These are phyloP conservation scores for Arbutus unedo DNA, from an alignment of 148 eudicot genomes.

Conservation along the genomic window DNA sequence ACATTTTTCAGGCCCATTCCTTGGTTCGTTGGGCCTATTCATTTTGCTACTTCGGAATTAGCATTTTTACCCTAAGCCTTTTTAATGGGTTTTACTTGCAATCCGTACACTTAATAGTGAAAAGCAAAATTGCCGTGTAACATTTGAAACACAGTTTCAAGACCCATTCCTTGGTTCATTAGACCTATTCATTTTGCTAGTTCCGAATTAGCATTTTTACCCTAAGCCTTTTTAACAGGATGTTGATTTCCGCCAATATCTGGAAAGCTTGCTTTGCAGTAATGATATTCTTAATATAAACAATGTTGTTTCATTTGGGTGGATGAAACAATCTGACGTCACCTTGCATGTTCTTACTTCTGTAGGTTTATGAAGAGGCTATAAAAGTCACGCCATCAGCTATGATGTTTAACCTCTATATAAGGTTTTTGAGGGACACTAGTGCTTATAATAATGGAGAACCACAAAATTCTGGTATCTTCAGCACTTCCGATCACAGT, in stretches of 20 bases:
- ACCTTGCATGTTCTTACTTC: slow-evolving; percentile 14
- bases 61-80: too few relatives aligned
- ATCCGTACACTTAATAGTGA: too few relatives aligned
- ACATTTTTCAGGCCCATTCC: too few relatives aligned
- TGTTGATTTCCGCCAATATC: neutral
- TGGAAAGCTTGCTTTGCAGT: neutral
- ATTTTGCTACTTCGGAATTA: too few relatives aligned
- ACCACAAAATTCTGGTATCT: slow-evolving; percentile 18
- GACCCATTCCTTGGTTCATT: neutral
- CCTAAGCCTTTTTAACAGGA: neutral
- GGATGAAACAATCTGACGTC: slow-evolving; percentile 4
- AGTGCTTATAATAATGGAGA: slow-evolving; percentile 30
- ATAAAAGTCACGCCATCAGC: slow-evolving; percentile 42
- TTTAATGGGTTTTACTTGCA: too few relatives aligned
- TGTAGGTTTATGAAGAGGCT: slow-evolving; percentile 82
- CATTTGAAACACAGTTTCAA: neutral
- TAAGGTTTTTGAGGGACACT: slow-evolving; percentile 51
- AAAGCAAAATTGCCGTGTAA: neutral
- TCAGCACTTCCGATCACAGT: slow-evolving; percentile 19
- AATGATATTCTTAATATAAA: too few relatives aligned
- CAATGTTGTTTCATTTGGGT: neutral
- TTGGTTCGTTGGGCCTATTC: too few relatives aligned
- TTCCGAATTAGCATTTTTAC: neutral
- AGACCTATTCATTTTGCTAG: slow-evolving; percentile 8
- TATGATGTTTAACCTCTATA: slow-evolving; percentile 51